Evolutionary conservation across 371 early-diverging fungal genomes (phyloP), one percentile per base, ranked within the genome.

Genomic region (Basidiobolus heterosporus): DNA sequence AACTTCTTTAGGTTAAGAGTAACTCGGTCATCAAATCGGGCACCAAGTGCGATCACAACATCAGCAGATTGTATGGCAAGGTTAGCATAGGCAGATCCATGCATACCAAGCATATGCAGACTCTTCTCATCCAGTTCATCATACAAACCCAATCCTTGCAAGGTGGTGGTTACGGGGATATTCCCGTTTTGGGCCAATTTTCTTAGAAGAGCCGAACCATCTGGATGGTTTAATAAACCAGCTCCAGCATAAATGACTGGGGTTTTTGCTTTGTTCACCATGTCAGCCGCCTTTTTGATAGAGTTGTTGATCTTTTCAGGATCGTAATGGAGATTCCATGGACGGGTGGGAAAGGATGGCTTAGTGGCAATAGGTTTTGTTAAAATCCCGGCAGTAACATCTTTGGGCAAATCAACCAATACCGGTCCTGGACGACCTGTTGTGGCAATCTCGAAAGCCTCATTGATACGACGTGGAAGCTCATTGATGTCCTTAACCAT

Each of bases 81-180:
- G 60, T 96, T 96, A 50, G 97, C 97, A 62, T 91, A 96, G 22
- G 83, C 91, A 43, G 82, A 73, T 20, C 97, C 97, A 65, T 96
- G 97, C 97, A 96, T 96, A 53, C 97, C 97, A 22, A 96, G 74
- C 97, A 96, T 96, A 62, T 92, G 91, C 47, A 96, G 69, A 21
- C 84, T 79, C 49, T 78, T 81, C 16, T 85, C 83, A 59, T 90
- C 83, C 48, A 67, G 54, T 64, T 96, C 97, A 57, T 92, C 92
- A 58, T 82, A 92, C 3, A 84, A 82, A 45, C 94, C 97, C 23
- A 93, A 69, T 23, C 90, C 93, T 51, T 86, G 80, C 36, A 93
- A 68, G 13, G 94, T 93, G 17, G 94, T 93, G 0, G 94, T 93
- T 22, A 96, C 93, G 16, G 97, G 97, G 46, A 92, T 85, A 60